These are phyloP conservation scores for Cystobasidium slooffiae DNA, from an alignment of 1,284 basidiomycete species.

Conservation along the genomic window DNA sequence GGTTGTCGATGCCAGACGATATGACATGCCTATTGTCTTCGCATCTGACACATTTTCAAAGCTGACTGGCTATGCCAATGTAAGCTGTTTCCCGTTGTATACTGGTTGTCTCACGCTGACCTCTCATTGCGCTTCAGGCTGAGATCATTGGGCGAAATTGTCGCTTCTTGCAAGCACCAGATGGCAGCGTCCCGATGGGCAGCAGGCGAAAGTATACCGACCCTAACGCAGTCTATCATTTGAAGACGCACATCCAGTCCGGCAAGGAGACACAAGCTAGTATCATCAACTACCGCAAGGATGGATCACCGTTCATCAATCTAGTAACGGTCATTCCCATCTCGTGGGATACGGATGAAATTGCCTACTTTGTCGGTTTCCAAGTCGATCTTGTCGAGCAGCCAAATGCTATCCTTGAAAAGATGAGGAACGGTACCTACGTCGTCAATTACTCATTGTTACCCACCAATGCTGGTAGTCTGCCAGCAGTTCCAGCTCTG, in stretches of 20 bases:
- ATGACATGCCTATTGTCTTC: slow-evolving; percentile 85
- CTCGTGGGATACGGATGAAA: slow-evolving; percentile 64
- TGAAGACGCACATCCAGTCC: slow-evolving; percentile 69
- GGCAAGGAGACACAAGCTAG: slow-evolving; percentile 86
- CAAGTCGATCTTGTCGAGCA: slow-evolving; percentile 77
- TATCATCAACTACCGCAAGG: slow-evolving; percentile 85
- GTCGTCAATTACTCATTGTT: slow-evolving; percentile 52
- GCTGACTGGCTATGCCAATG: slow-evolving; percentile 79
- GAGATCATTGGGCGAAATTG: slow-evolving; percentile 89
- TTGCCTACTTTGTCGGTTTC: slow-evolving; percentile 89
- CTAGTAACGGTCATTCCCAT: slow-evolving; percentile 72
- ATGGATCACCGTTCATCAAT: slow-evolving; percentile 74
- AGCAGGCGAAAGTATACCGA: slow-evolving; percentile 67
- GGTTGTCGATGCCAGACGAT: slow-evolving; percentile 78
- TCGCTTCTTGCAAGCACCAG: slow-evolving; percentile 70
- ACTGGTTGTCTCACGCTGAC: too few species aligned
- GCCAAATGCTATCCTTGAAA: slow-evolving; percentile 78
- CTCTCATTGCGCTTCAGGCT: slow-evolving; percentile 1
- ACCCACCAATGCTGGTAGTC: slow-evolving; percentile 41
- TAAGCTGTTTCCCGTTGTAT: slow-evolving; percentile 51
- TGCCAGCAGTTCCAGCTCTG: slow-evolving; percentile 7
- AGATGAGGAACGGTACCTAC: slow-evolving; percentile 53
- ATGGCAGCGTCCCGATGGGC: slow-evolving; percentile 62
- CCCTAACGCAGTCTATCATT: slow-evolving; percentile 65
- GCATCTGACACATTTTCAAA: slow-evolving; percentile 77